Percentiles rank a stretch among this genome's conserved stretches.
These are phyloP conservation scores for Eremothecium sinecaudum DNA, from an alignment of 1,139 yeast genomes.

Conservation along the genomic window DNA sequence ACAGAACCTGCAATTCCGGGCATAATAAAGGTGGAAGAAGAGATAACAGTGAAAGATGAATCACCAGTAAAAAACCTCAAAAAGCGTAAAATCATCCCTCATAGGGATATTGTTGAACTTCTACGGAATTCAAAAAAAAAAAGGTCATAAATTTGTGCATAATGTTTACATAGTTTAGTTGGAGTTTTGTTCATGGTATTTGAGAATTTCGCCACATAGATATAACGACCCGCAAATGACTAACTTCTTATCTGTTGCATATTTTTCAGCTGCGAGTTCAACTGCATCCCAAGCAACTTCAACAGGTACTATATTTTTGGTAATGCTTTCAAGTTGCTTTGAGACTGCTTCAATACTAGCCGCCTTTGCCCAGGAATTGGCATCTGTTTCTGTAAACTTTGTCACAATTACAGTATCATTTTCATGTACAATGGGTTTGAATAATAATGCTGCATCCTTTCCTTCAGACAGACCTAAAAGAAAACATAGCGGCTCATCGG, in stretches of 20 bases:
- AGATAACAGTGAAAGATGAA: too few relatives aligned
- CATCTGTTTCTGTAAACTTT: conserved; percentile 58
- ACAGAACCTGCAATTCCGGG: too few relatives aligned
- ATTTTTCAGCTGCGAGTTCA: conserved; percentile 17
- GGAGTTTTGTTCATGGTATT: too few relatives aligned
- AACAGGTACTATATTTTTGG: conserved; percentile 27
- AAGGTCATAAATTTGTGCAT: too few relatives aligned
- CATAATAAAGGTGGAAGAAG: too few relatives aligned
- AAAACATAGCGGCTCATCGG: conserved; percentile 41
- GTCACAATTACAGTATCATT: conserved; percentile 55
- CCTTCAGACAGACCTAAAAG: conserved; percentile 71
- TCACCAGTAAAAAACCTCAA: too few relatives aligned
- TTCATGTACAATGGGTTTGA: conserved; percentile 41
- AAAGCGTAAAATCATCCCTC: too few relatives aligned
- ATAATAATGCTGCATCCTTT: conserved; percentile 46
- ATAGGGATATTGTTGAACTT: too few relatives aligned
- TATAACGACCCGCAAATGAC: conserved; percentile 76
- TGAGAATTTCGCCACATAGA: conserved; percentile 41
- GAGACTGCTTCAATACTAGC: conserved; percentile 36
- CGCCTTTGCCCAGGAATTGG: conserved; percentile 86
- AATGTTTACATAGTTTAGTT: too few relatives aligned
- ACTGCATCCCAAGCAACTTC: conserved; percentile 4
- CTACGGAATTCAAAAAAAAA: too few relatives aligned
- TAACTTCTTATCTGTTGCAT: conserved; percentile 29
- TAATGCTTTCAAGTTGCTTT: conserved; percentile 29